Conservation (phyloP, 2,329 filamentous ascomycete species). For the Sarocladium kiliense region DNA sequence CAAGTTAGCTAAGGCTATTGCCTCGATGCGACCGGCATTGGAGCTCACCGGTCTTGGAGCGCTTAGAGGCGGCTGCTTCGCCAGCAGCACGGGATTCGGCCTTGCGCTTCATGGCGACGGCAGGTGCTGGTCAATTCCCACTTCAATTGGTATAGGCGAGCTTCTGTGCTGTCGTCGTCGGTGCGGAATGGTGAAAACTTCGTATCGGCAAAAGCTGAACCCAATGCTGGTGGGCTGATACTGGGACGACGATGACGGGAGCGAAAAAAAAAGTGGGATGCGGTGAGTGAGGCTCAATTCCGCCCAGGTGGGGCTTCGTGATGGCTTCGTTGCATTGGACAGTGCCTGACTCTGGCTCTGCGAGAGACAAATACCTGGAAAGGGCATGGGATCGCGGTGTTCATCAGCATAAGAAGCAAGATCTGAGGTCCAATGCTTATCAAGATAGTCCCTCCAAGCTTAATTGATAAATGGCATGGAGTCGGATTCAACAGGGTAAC, state of each 20-base stretch:
- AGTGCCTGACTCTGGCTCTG: no score
- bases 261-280: constrained; percentile 7
- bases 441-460: no score
- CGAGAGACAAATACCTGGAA: no score
- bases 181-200: no score
- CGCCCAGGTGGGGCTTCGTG: background rate
- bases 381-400: no score
- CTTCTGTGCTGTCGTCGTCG: no score
- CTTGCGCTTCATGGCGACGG: constrained; percentile 52
- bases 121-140: background rate
- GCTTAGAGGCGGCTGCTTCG: constrained; percentile 40
- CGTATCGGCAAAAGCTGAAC: background rate
- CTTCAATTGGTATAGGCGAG: background rate
- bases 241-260: background rate
- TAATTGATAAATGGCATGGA: no score
- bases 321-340: no score
- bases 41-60: constrained; percentile 42
- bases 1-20: constrained; percentile 7
- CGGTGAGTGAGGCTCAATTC: background rate
- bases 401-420: no score
- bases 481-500: no score
- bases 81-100: constrained; percentile 41
- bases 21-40: constrained; percentile 10
- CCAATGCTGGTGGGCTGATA: background rate
- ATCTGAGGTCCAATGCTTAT: no score